phyloP scores from a whole-genome alignment of 768 basidiomycete genomes.

The Leucosporidium yakuticum region DNA sequence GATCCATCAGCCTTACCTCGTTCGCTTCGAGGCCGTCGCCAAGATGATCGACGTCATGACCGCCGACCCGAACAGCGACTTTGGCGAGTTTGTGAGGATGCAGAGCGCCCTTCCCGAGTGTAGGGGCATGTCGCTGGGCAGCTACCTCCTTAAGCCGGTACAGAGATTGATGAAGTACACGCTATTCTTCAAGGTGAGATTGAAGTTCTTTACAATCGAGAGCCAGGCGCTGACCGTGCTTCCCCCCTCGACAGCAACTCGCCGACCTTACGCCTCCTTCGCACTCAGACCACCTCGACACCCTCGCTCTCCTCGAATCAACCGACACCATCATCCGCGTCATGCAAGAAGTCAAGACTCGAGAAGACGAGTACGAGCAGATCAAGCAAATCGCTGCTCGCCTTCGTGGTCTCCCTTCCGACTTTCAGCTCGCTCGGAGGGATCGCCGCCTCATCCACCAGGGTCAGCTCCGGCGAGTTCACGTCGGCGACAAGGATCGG shows the following conservation, averaged over 20 bases:
- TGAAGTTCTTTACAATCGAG: not conserved
- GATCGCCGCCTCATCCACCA: conserved; percentile 69
- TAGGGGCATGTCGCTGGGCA: conserved; percentile 59
- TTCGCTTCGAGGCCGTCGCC: conserved; percentile 60
- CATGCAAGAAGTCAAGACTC: conserved; percentile 74
- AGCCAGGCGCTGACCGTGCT: conserved; percentile 3
- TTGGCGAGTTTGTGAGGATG: conserved; percentile 76
- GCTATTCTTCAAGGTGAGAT: conserved; percentile 63
- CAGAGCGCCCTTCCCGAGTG: conserved; percentile 51
- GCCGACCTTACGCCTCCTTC: conserved; percentile 61
- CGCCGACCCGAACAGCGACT: conserved; percentile 57
- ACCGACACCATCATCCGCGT: conserved; percentile 67
- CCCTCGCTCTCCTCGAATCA: conserved; percentile 57
- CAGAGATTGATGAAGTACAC: conserved; percentile 66
- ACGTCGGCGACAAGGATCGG: conserved; percentile 42
- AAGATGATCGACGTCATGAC: conserved; percentile 52
- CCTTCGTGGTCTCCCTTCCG: conserved; percentile 57
- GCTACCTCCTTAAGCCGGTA: conserved; percentile 68
- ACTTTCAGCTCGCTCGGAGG: conserved; percentile 57
- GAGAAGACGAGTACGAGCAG: conserved; percentile 79
- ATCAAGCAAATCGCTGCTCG: conserved; percentile 58
- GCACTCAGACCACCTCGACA: conserved; percentile 66
- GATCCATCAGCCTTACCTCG: conserved; percentile 80
- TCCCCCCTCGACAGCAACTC: conserved; percentile 55
- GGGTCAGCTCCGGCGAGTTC: conserved; percentile 55